Evolutionary conservation across 352 stramenopile species (phyloP), one percentile per base, ranked within the genome.

Genomic region (Albugo candida): DNA sequence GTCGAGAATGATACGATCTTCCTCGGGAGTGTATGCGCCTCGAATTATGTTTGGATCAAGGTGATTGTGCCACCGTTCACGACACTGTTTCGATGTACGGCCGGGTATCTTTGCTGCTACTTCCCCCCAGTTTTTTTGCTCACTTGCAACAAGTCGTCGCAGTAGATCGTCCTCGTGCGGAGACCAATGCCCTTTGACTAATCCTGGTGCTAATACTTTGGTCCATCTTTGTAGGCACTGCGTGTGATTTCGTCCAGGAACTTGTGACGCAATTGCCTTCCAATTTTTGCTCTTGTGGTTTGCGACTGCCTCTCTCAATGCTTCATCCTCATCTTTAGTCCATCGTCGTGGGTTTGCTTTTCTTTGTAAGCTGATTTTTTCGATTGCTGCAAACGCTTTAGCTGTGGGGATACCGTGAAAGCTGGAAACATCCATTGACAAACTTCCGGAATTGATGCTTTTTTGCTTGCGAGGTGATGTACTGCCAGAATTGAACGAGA

Each of bases 131-230:
- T 89, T 94, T 59, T 85, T 82, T 46, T 85, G 70, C 41, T 84
- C 76, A n/a, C 70, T 70, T 6, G 74, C 67, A n/a, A 89, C 80
- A 13, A 92, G 64, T 0, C 67, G 54, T 16, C 70, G 61, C 40
- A 94, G 52, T 35, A 92, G 55, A 21, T 81, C 73, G 53, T 95
- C 83, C 48, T 95, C 83, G 20, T 91, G 71, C 13, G 76, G 70
- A n/a, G 74, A 88, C 83, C 83, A 95, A 49, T 88, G 81, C 37
- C 83, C 83, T 56, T 94, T 95, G 41, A 88, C 73, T 11, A 95
- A 66, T 0, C 82, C 82, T 0, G 82, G 80, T 2, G 74, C 70
- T 2, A 95, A 59, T 50, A 94, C 82, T 49, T 95, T 95, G 20
- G 75, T 92, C 83, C 83, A 95, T 5, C 83, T 72, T 52, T 95